Conservation (phyloP, 306 rosid species). For the Cicer judaicum region DNA sequence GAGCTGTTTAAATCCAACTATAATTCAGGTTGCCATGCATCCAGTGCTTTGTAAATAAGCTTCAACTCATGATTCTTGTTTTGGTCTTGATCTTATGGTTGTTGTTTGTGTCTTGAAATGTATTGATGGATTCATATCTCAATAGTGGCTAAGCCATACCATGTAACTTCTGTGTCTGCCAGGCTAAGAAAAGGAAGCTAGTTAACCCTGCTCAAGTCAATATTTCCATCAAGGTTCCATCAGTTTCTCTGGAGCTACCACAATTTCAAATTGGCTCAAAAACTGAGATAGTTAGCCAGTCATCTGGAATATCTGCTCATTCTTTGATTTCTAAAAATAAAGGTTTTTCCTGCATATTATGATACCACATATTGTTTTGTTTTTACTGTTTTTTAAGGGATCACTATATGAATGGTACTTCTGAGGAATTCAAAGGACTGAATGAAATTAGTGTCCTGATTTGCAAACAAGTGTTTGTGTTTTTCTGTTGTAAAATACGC, state of each 20-base stretch:
- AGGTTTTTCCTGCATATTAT: slow-evolving; percentile 52
- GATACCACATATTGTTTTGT: neutral
- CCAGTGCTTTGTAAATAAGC: slow-evolving; percentile 5
- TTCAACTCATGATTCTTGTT: neutral
- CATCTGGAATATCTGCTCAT: slow-evolving; percentile 52
- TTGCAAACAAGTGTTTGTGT: neutral
- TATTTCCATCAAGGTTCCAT: slow-evolving; percentile 51
- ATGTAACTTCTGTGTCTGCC: slow-evolving; percentile 35
- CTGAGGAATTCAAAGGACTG: neutral
- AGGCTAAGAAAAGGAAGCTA: slow-evolving; percentile 66
- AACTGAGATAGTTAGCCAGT: slow-evolving; percentile 36
- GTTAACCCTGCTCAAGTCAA: slow-evolving; percentile 46
- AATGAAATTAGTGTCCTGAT: neutral
- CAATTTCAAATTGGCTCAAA: slow-evolving; percentile 10
- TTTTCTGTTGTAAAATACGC: slow-evolving; percentile 5
- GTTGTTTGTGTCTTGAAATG: slow-evolving; percentile 25
- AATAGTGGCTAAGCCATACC: slow-evolving; percentile 26
- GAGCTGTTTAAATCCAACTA: slow-evolving; percentile 59
- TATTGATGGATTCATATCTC: slow-evolving; percentile 31
- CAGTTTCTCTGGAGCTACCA: slow-evolving; percentile 37
- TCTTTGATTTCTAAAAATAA: slow-evolving; percentile 50
- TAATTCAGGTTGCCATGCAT: slow-evolving; percentile 61
- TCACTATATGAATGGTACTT: neutral
- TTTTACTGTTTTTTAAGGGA: slow-evolving; percentile 20
- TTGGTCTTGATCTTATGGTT: neutral